Percentiles rank a stretch among this genome's conserved stretches.
Evolutionary conservation across 192 early-diverging fungal species (phyloP).

Genomic region (Backusella psychrophila): DNA sequence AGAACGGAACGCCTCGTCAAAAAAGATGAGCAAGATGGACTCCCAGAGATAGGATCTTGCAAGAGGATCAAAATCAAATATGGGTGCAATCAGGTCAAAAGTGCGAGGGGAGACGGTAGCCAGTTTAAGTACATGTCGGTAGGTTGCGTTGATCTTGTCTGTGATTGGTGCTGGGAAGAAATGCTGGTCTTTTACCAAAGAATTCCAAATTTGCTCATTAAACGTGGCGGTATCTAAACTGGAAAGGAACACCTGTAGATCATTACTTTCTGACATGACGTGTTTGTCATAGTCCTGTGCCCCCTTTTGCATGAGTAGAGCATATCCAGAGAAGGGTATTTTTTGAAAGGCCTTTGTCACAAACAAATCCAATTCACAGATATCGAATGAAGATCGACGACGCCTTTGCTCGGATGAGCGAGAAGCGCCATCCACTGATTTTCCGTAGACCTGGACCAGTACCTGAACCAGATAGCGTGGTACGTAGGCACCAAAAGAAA

Average conservation of each 20-base stretch:
- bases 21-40: neutral
- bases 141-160: neutral
- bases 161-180: conserved; percentile 6
- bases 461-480: conserved; percentile 19
- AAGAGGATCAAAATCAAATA: conserved; percentile 8
- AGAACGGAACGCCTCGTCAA: conserved; percentile 3
- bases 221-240: neutral
- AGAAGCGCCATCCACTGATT: neutral
- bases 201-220: neutral
- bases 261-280: neutral
- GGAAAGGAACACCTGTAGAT: neutral
- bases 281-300: neutral
- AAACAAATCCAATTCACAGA: neutral
- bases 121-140: conserved; percentile 1
- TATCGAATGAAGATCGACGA: conserved; percentile 5
- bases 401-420: neutral
- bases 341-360: neutral
- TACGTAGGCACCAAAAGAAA: conserved; percentile 7
- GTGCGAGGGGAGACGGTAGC: neutral
- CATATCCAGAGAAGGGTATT: neutral
- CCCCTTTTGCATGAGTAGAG: neutral
- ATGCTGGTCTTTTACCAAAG: neutral
- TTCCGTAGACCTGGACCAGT: conserved; percentile 7
- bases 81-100: neutral
- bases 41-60: conserved; percentile 1